These are phyloP conservation scores for Dimocarpus longan DNA, from an alignment of 345 rosid genomes.

Conservation along the genomic window DNA sequence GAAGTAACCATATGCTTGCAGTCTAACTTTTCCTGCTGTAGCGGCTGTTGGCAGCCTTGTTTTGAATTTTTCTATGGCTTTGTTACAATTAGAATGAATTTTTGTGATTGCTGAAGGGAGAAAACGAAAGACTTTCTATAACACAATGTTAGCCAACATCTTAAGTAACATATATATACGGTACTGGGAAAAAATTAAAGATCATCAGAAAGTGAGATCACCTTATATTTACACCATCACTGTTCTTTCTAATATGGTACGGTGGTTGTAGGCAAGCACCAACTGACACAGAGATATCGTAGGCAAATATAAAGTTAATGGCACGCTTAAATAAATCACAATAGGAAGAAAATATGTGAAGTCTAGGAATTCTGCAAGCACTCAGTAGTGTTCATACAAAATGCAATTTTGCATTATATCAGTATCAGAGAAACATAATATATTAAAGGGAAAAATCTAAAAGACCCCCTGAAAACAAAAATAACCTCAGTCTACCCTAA, in stretches of 20 bases:
- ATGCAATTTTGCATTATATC: neutral
- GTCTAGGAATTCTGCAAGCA: neutral
- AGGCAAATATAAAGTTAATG: slow-evolving; percentile 5
- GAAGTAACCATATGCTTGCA: neutral
- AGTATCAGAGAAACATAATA: too few relatives aligned
- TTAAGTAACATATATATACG: neutral
- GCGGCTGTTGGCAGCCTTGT: too few relatives aligned
- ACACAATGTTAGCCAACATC: neutral
- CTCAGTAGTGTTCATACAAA: neutral
- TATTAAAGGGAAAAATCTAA: too few relatives aligned
- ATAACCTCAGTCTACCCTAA: too few relatives aligned
- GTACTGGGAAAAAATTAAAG: neutral
- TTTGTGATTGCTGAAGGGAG: too few relatives aligned
- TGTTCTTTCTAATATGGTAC: slow-evolving; percentile 30
- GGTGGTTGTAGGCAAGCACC: slow-evolving; percentile 72
- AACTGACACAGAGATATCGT: slow-evolving; percentile 48
- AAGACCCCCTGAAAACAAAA: too few relatives aligned
- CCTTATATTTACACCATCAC: slow-evolving; percentile 45
- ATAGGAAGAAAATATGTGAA: neutral
- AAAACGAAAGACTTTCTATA: neutral
- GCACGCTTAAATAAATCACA: neutral
- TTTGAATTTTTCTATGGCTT: neutral
- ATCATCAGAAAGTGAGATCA: slow-evolving; percentile 21
- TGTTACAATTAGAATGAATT: too few relatives aligned
- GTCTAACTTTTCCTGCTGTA: neutral